Evolutionary conservation across 306 rosid species (phyloP), one percentile per base, ranked within the genome.

Genomic region (Cyamopsis tetragonoloba): DNA sequence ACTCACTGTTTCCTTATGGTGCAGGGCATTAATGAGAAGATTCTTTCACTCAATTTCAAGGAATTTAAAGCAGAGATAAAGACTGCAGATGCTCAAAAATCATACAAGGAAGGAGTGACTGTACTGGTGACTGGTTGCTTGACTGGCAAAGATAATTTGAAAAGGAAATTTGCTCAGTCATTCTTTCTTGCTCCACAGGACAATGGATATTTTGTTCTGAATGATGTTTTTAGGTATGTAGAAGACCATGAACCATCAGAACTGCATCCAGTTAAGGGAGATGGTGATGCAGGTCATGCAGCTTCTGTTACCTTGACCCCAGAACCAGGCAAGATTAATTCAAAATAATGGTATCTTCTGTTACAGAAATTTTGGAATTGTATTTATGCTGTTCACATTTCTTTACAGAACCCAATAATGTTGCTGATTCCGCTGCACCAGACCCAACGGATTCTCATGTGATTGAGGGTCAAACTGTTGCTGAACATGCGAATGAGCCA

Each of bases 181-280:
- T 89, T 89, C 81, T 89, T 89, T 46, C 96, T 89, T 51, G 96
- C 96, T 49, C 96, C 96, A 19, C 96, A 89, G 69, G 92, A 84
- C 66, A 84, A 57, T 27, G 96, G 96, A 19, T 89, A 78, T 69
- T 89, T 82, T 72, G 92, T 89, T 73, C 68, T 86, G 59, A 89
- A 86, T 77, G 96, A 89, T 74, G 88, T 89, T 39, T 84, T 89
- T 71, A 76, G 92, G 85, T 89, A 74, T 68, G 71, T 89, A 18
- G 96, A 86, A 65, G 88, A 84, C 19, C 58, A 13, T 51, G 86
- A 80, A 62, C 57, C 67, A 23, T 80, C 78, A 23, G 80, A 78
- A 60, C 69, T 26, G 26, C 78, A 50, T 76, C 58, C 74, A 17
- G 57, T 74, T 71, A 72, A 71, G 64, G 85, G 48, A 72, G 83